Evolutionary conservation across 192 early-diverging fungal genomes (phyloP).

Genomic region (Podila horticola): DNA sequence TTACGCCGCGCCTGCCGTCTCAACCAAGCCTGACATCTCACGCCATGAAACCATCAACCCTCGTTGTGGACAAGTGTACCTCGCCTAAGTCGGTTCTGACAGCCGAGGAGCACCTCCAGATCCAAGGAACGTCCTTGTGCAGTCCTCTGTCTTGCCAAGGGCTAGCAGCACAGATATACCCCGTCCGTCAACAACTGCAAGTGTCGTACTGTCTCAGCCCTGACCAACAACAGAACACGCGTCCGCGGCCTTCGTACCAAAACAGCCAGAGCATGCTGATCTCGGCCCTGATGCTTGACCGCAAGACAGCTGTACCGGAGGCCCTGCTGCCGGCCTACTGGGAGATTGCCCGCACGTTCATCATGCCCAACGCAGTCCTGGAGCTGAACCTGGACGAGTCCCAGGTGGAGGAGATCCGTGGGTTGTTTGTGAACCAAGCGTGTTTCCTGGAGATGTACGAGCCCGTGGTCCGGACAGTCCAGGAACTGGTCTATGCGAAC

Average conservation of each 20-base stretch:
- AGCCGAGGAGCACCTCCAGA: conserved; percentile 17
- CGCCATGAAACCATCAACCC: neutral
- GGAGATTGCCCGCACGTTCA: conserved; percentile 41
- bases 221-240: no score
- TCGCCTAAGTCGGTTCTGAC: conserved; percentile 19
- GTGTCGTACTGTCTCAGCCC: no score
- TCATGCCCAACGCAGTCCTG: conserved; percentile 26
- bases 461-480: conserved; percentile 27
- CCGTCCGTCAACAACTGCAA: no score
- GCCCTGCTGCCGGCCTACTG: conserved; percentile 37
- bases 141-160: no score
- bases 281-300: neutral
- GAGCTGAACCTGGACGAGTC: conserved; percentile 24
- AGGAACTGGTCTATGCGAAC: conserved; percentile 42
- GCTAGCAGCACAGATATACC: no score
- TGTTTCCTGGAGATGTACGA: conserved; percentile 48
- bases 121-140: no score
- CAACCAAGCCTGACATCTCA: conserved; percentile 19
- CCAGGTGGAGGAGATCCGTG: conserved; percentile 15
- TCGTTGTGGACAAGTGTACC: neutral
- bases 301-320: conserved; percentile 21
- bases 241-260: no score
- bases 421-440: conserved; percentile 11
- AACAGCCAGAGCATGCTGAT: neutral
- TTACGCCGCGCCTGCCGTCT: conserved; percentile 32